Conservation (phyloP, 257 asterid species). For the Handroanthus guayacan region DNA sequence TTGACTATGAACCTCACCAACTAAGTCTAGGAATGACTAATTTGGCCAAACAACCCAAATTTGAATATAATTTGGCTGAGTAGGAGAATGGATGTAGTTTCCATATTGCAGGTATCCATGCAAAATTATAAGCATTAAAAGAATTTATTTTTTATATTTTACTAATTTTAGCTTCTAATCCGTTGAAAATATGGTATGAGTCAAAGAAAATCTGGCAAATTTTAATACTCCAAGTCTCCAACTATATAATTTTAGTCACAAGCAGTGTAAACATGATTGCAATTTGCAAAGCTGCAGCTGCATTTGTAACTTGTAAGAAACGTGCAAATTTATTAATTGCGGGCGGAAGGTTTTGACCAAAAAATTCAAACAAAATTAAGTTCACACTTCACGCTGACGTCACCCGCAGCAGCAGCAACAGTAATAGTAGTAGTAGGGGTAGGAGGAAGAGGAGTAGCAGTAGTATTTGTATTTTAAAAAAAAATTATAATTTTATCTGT, state of each 20-base stretch:
- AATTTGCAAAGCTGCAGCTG: neutral
- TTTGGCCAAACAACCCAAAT: neutral
- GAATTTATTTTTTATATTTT: neutral
- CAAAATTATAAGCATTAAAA: neutral
- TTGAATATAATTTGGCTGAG: constrained; percentile 13
- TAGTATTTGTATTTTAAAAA: too few species aligned
- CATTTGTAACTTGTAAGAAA: neutral
- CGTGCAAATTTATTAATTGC: neutral
- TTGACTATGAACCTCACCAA: too few species aligned
- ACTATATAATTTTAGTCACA: neutral
- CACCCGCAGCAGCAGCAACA: neutral
- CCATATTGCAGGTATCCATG: neutral
- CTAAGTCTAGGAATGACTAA: too few species aligned
- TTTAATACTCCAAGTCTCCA: neutral
- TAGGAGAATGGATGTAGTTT: neutral
- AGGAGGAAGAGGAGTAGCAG: too few species aligned
- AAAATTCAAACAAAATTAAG: neutral
- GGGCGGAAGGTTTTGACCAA: constrained; percentile 18
- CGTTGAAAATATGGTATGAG: constrained; percentile 2
- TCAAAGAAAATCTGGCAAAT: neutral
- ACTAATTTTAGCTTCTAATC: neutral
- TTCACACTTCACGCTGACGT: neutral
- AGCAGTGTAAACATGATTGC: neutral
- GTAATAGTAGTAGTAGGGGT: too few species aligned
- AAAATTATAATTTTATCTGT: too few species aligned